Base-by-base conservation (phyloP, 1,139 yeast genomes). In the Sugiyamaella neomexicana region DNA sequence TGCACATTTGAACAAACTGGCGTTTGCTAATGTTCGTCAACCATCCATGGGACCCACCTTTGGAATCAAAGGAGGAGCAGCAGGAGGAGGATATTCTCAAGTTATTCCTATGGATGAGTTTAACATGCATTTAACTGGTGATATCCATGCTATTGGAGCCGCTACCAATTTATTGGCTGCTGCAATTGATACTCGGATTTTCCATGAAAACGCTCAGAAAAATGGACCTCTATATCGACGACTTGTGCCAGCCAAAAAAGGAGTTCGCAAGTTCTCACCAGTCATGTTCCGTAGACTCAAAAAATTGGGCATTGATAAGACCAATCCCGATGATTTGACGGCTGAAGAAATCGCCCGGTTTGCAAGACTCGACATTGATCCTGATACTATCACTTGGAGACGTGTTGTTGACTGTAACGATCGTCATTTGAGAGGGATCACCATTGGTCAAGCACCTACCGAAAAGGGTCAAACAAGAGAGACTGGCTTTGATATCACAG, bases 1-100 rank as follows among this genome's bases (percentile, higher is more conserved):
- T 62, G 97, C 97, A 44, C 96, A 89, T 66, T 80, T 91, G 68
- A 82, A 87, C 58, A 86, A 87, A 71, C 84, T 86, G 60, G 90
- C 91, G 31, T 86, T 91, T 69, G 98, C 99, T 60, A 90, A 89
- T 69, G 97, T 93, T 55, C 86, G 99, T 75, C 99, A 93, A 72
- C 99, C 99, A 46, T 87, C 96, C 16, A 91, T 91, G 97, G 99
- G 99, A 52, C 99, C 99, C 57, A 91, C 98, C 20, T 93, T 93
- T 68, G 99, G 99, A 73, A 89, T 93, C 68, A 93, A 91, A 74
- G 98, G 98, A 72, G 99, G 98, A 73, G 99, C 99, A 59, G 98
- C 99, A 17, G 99, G 99, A 68, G 99, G 99, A 70, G 99, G 99
- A 58, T 93, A 91, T 75, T 85, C 98, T 6, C 98, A 93, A 75